Evolutionary conservation across 352 stramenopile species (phyloP), one percentile per base, ranked within the genome.

Genomic region (Phytophthora kernoviae): DNA sequence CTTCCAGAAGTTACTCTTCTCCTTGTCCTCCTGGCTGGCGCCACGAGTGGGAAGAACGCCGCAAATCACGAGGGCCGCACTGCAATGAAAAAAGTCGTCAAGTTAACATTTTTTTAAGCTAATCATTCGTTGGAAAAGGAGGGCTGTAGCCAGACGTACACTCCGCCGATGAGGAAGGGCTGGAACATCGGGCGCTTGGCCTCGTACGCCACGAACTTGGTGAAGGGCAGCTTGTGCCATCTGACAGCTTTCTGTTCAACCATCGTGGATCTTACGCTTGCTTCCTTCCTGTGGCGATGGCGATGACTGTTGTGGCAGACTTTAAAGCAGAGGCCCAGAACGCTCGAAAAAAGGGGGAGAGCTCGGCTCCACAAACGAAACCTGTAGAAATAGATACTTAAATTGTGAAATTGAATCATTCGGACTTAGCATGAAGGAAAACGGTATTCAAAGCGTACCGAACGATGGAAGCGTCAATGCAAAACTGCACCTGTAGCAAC

Each of bases 1-100:
- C 73, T 93, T 78, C 87, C 87, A 95, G 84, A 84, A 95, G 68
- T 93, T 92, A 49, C 73, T 88, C 75, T 89, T 82, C 57, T 90
- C 79, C 73, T 86, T 90, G 61, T 87, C 74, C 69, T 95, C 87
- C 68, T 95, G 81, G 39, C 75, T 87, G 36, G 87, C 87, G 47
- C 79, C 79, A 59, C 78, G 75, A n/a, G 87, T 75, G 50, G 87
- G 87, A 46, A 95, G 83, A 54, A 91, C 74, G 58, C 87, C 87
- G 70, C 85, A 95, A 51, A 95, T 77, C 37, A 94, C 72, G 72
- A 90, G 87, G 40, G 87, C 84, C 55, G 84, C 75, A 49, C 79
- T 89, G 61, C 32, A 49, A 12, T 30, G 17, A 11, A 5, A 44
- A 22, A 32, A 57, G 5, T 5, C 41, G 8, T 41, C 18, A 21